Evolutionary conservation across 164 flowering plant genomes (phyloP).

Genomic region (Umbellularia californica): DNA sequence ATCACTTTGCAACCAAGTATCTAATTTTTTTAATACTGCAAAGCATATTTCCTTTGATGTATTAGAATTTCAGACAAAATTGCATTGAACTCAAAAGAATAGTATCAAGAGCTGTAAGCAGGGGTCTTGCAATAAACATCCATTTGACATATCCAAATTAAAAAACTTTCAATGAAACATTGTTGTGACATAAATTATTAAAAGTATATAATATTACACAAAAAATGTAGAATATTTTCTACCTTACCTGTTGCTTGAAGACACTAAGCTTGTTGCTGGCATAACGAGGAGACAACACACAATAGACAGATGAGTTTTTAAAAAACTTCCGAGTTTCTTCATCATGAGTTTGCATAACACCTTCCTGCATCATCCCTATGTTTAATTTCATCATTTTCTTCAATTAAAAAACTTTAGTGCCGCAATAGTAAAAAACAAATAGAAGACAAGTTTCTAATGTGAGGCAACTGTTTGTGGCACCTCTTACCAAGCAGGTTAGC

Average conservation of each 20-base stretch:
- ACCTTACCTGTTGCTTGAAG: conserved; percentile 59
- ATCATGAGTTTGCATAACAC: conserved; percentile 81
- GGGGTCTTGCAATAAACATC: neutral
- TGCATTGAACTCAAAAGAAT: too few relatives aligned
- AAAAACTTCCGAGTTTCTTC: conserved; percentile 66
- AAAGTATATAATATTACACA: too few relatives aligned
- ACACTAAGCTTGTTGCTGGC: conserved; percentile 70
- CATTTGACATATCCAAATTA: neutral
- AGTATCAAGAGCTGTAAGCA: too few relatives aligned
- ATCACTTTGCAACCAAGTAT: too few relatives aligned
- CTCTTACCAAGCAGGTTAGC: neutral
- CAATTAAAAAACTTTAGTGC: too few relatives aligned
- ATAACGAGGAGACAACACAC: conserved; percentile 64
- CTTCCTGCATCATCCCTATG: conserved; percentile 41
- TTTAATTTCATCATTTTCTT: too few relatives aligned
- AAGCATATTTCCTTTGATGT: too few relatives aligned
- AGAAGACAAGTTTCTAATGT: neutral
- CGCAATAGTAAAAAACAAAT: neutral
- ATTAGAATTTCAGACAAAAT: too few relatives aligned
- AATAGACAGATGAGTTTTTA: conserved; percentile 54
- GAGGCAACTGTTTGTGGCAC: neutral
- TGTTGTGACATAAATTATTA: neutral
- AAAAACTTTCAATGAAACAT: neutral
- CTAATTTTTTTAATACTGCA: too few relatives aligned
- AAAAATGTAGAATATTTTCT: neutral